Evolutionary conservation across 371 early-diverging fungal genomes (phyloP), one percentile per base, ranked within the genome.

Genomic region (Scutellospora calospora): DNA sequence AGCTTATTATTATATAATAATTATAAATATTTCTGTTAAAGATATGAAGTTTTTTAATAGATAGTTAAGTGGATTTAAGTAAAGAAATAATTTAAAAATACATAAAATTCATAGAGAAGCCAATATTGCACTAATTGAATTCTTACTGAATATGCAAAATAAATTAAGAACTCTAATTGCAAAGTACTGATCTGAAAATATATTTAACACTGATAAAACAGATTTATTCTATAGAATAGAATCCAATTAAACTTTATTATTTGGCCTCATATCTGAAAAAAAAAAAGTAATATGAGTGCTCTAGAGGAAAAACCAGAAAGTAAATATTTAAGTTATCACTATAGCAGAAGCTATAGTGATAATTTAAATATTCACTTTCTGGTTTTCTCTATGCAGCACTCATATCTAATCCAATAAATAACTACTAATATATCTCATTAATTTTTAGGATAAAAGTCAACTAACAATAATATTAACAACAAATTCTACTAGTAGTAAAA

Each of bases 171-270:
- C 5, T 2, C 5, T 80, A 22, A 35, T 80, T 18, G 22, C 55
- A 55, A 31, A 80, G 41, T 80, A 80, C 57, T 18, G 65, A 51
- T 3, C 16, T 14, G n/a, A 55, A 5, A 52, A 76, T 59, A 60
- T 76, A 5, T 76, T 52, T 22, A 72, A 80, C 57, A 62, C 80
- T 18, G 80, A 71, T 55, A 54, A 80, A 80, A 80, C 71, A n/a
- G 69, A 52, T 5, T 35, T 49, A 52, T 20, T 80, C 71, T 54
- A 33, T 69, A 5, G 33, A n/a, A 79, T 79, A 59, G 20, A 55
- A 31, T 55, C 72, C 5, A 71, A 80, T 55, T 12, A 45, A 31
- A 63, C 69, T 25, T 38, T 79, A 16, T 22, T n/a, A n/a, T 45
- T 3, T 31, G 57, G 60, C 12, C 25, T 14, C 29, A 31, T 51